These are phyloP conservation scores for Dysphania ambrosioides DNA, from an alignment of 148 eudicot genomes.

Conservation along the genomic window DNA sequence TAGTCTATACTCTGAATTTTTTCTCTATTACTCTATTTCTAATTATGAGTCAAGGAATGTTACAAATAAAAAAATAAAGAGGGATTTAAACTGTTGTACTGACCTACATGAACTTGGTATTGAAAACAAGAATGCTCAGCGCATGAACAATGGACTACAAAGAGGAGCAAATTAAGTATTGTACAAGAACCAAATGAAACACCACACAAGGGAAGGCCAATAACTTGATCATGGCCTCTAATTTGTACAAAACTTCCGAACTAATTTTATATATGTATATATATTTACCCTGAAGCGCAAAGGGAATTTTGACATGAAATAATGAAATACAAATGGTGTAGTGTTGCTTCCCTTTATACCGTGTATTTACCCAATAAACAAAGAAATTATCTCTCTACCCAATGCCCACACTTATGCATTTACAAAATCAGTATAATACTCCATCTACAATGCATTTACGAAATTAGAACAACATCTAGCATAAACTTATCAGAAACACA, in stretches of 20 bases:
- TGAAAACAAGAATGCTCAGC: background rate
- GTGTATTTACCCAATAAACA: conserved; percentile 26
- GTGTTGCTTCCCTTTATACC: conserved; percentile 21
- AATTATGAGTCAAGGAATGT: background rate
- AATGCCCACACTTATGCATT: background rate
- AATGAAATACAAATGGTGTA: conserved; percentile 25
- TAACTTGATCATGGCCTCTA: conserved; percentile 14
- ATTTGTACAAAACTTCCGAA: conserved; percentile 30
- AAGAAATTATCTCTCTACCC: conserved; percentile 8
- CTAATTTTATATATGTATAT: conserved; percentile 17
- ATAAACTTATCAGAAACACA: no score
- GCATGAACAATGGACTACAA: no score
- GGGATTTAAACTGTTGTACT: background rate
- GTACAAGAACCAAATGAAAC: background rate
- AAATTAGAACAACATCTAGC: no score
- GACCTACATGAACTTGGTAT: background rate
- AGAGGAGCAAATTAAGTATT: background rate
- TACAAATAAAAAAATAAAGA: background rate
- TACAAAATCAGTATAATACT: no score
- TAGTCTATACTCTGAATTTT: no score
- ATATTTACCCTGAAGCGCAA: conserved; percentile 27
- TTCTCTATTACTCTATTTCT: no score
- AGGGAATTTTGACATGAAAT: conserved; percentile 24
- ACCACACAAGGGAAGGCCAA: conserved; percentile 16
- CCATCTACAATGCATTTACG: no score